Conservation (phyloP, 164 flowering plant genomes). For the Amborella trichopoda region DNA sequence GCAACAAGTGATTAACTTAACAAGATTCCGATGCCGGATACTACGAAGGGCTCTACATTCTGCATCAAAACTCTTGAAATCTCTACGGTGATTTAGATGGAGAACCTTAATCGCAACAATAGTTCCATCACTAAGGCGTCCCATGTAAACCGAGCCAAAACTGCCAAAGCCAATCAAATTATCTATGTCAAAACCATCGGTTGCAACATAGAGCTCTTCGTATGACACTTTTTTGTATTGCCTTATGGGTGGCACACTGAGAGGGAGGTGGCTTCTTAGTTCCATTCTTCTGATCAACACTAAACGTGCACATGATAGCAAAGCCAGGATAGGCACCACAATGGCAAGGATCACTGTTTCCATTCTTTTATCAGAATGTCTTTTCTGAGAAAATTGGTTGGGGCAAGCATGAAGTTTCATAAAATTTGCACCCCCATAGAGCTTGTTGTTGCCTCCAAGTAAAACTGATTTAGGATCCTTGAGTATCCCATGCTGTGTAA, state of each 20-base stretch:
- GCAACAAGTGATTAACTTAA: constrained; percentile 2
- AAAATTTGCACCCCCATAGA: not conserved
- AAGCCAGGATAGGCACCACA: not conserved
- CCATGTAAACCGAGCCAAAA: constrained; percentile 3
- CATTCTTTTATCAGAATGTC: not conserved
- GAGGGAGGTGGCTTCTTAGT: not conserved
- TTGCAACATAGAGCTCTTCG: constrained; percentile 2
- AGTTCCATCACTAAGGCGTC: not conserved
- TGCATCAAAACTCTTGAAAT: not conserved
- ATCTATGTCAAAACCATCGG: not conserved
- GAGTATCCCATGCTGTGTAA: not conserved
- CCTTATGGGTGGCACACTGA: not conserved
- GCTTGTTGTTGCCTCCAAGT: not conserved
- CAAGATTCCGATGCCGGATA: constrained; percentile 4
- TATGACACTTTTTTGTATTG: not conserved
- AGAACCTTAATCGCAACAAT: not conserved
- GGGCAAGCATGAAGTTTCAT: not conserved
- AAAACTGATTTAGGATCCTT: not conserved
- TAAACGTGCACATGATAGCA: not conserved
- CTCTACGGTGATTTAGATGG: constrained; percentile 1
- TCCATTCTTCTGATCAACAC: not conserved
- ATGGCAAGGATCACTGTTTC: not conserved
- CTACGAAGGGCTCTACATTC: constrained; percentile 1
- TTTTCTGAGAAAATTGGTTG: not conserved
- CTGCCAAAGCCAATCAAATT: constrained; percentile 6